Evolutionary conservation across 768 basidiomycete species (phyloP).

Genomic region (Hypholoma sublateritium): DNA sequence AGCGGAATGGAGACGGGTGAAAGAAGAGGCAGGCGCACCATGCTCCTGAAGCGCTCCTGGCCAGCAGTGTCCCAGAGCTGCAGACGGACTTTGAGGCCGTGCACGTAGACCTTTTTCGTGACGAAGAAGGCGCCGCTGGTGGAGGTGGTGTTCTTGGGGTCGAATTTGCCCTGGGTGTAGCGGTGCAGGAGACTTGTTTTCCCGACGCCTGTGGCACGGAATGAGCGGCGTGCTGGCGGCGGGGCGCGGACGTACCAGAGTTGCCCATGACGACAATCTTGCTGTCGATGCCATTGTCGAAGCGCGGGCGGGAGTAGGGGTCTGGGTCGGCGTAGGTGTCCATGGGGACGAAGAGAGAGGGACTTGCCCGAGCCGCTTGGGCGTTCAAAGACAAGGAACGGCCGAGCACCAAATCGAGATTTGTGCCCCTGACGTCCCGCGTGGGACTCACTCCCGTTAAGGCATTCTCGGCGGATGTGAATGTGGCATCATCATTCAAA

Average conservation of each 20-base stretch:
- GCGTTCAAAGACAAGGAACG: conserved; percentile 35
- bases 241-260: conserved; percentile 34
- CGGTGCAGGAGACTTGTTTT: conserved; percentile 90
- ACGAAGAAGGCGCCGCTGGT: conserved; percentile 94
- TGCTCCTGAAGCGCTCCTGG: conserved; percentile 89
- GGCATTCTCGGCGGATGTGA: conserved; percentile 2
- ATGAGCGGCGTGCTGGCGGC: conserved; percentile 2
- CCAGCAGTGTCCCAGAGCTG: conserved; percentile 95
- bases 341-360: conserved; percentile 37
- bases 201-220: conserved; percentile 65
- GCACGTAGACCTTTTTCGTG: conserved; percentile 86
- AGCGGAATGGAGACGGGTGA: conserved; percentile 15
- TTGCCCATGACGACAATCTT: conserved; percentile 97
- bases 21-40: conserved; percentile 51
- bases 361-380: conserved; percentile 43
- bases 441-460: not conserved
- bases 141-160: conserved; percentile 83
- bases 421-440: conserved; percentile 22
- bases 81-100: conserved; percentile 82
- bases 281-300: conserved; percentile 86
- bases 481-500: conserved; percentile 8
- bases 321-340: conserved; percentile 55
- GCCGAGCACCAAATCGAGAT: conserved; percentile 9
- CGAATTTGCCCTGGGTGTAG: conserved; percentile 89
- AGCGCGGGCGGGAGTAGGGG: conserved; percentile 66